Percentiles rank a stretch among this genome's conserved stretches.
Evolutionary conservation across 352 stramenopile genomes (phyloP).

Genomic region (Pythium monospermum): DNA sequence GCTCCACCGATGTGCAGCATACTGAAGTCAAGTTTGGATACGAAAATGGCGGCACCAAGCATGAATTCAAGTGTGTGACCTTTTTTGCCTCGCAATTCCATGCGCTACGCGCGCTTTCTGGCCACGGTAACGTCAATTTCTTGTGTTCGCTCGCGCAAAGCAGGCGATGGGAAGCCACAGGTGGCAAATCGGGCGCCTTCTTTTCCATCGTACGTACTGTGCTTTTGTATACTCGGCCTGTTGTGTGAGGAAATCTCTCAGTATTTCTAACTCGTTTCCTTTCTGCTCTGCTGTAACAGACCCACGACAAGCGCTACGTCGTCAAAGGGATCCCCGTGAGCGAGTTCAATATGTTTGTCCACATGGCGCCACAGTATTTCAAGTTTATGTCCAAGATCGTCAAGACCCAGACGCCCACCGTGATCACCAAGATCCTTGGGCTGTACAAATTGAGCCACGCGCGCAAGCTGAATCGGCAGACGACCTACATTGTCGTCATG

Average conservation of each 20-base stretch:
- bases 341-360: conserved; percentile 89
- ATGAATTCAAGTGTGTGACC: conserved; percentile 63
- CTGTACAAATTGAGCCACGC: conserved; percentile 75
- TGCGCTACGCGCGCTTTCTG: conserved; percentile 55
- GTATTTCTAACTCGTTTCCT: background rate
- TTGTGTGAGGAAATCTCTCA: too few species aligned
- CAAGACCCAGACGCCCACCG: conserved; percentile 45
- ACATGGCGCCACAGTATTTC: conserved; percentile 87
- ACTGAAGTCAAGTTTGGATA: conserved; percentile 79
- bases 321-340: conserved; percentile 82
- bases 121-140: conserved; percentile 68
- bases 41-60: conserved; percentile 37
- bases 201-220: conserved; percentile 69
- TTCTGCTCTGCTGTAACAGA: conserved; percentile 29
- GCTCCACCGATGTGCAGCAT: conserved; percentile 62
- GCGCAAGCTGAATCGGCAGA: conserved; percentile 59
- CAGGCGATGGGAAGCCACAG: conserved; percentile 66
- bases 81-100: conserved; percentile 86
- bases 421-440: conserved; percentile 84
- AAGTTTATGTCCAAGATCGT: conserved; percentile 75
- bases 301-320: conserved; percentile 80
- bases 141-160: conserved; percentile 81
- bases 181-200: conserved; percentile 81
- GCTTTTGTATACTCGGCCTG: too few species aligned
- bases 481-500: conserved; percentile 84